Conservation (phyloP, 1,284 basidiomycete genomes). For the Ganoderma lucidum region DNA sequence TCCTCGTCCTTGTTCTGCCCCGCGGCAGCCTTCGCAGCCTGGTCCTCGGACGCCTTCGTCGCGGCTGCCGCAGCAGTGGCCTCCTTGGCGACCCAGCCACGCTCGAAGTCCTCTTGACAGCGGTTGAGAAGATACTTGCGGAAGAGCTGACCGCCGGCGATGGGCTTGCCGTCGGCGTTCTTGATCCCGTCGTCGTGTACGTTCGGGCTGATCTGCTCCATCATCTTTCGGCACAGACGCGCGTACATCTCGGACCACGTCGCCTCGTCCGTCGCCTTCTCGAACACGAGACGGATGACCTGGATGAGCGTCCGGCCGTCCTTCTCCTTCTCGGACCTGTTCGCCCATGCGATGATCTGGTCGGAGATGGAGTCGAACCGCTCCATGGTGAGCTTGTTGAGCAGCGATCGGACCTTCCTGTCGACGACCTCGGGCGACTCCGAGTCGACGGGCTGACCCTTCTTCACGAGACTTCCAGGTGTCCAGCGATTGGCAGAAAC, state of each 20-base stretch:
- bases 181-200: conserved; percentile 89
- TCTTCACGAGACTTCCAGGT: conserved; percentile 45
- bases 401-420: conserved; percentile 90
- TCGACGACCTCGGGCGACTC: conserved; percentile 88
- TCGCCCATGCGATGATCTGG: conserved; percentile 79
- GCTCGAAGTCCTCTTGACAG: conserved; percentile 57
- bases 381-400: conserved; percentile 98
- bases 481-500: conserved; percentile 88
- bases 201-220: conserved; percentile 71
- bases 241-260: conserved; percentile 51
- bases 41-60: conserved; percentile 54
- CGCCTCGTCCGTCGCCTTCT: conserved; percentile 80
- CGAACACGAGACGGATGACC: conserved; percentile 95
- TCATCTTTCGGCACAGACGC: conserved; percentile 87
- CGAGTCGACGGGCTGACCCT: conserved; percentile 53
- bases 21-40: conserved; percentile 67
- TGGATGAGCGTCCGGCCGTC: conserved; percentile 94
- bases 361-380: conserved; percentile 88
- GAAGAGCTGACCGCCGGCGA: conserved; percentile 91
- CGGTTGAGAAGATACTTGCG: conserved; percentile 73
- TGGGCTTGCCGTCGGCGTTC: conserved; percentile 82
- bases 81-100: conserved; percentile 53
- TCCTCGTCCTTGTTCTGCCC: conserved; percentile 62
- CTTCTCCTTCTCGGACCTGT: conserved; percentile 91
- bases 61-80: conserved; percentile 42